Evolutionary conservation across 495 filamentous ascomycete genomes (phyloP).

Genomic region (Trichoderma gamsii): DNA sequence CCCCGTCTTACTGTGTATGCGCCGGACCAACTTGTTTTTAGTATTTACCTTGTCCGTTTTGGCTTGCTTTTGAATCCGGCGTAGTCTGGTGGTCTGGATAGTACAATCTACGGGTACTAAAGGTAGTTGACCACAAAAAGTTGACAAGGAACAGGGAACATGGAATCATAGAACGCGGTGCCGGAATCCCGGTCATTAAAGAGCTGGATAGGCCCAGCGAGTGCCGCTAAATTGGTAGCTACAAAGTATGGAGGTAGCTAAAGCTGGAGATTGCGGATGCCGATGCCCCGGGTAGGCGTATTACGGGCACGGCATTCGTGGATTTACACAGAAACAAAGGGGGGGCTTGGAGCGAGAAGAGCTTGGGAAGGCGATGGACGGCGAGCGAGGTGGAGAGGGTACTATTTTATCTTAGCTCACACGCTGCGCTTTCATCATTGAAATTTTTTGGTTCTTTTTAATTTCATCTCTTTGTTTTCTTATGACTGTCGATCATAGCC

Average conservation of each 20-base stretch:
- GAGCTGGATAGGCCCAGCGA: not conserved
- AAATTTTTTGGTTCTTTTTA: not conserved
- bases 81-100: too few species aligned
- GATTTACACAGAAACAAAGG: not conserved
- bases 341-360: not conserved
- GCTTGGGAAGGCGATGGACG: not conserved
- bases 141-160: not conserved
- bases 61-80: too few species aligned
- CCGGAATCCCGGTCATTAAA: not conserved
- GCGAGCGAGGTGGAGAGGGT: not conserved
- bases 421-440: not conserved
- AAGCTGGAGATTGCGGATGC: not conserved
- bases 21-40: too few species aligned
- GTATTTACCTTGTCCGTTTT: too few species aligned
- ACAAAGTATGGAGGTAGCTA: not conserved
- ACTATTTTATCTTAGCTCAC: not conserved
- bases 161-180: not conserved
- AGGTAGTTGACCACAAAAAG: too few species aligned
- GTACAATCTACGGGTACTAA: too few species aligned
- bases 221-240: not conserved
- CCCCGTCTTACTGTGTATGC: too few species aligned
- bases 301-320: not conserved
- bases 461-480: not conserved
- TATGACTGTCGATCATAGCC: too few species aligned
- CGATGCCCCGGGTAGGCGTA: not conserved